These are phyloP conservation scores for Saitozyma sp. DNA, from an alignment of 768 basidiomycete species.

Conservation along the genomic window DNA sequence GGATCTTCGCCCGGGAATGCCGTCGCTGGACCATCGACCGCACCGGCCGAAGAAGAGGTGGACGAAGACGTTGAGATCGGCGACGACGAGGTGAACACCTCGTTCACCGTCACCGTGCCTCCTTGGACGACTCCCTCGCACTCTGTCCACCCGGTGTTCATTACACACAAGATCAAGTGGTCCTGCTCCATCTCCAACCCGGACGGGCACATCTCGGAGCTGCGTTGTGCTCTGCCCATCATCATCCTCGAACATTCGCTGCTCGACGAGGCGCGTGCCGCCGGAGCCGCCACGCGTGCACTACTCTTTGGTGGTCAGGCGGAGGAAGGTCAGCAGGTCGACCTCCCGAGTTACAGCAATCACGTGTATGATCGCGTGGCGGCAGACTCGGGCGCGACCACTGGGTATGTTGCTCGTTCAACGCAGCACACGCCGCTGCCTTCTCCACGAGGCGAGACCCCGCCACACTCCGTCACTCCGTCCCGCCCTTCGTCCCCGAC, in stretches of 20 bases:
- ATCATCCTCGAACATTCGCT: constrained; percentile 75
- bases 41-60: constrained; percentile 5
- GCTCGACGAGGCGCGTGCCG: constrained; percentile 70
- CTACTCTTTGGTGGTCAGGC: constrained; percentile 61
- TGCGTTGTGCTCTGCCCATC: constrained; percentile 90
- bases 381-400: constrained; percentile 44
- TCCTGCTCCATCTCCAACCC: constrained; percentile 72
- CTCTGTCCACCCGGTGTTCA: constrained; percentile 68
- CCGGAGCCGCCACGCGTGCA: constrained; percentile 73
- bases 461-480: constrained; percentile 36
- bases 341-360: constrained; percentile 83
- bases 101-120: constrained; percentile 65
- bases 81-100: constrained; percentile 58
- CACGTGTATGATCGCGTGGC: constrained; percentile 86
- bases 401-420: constrained; percentile 27
- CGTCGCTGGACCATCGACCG: constrained; percentile 17
- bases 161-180: constrained; percentile 70
- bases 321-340: constrained; percentile 64
- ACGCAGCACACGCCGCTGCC: constrained; percentile 31
- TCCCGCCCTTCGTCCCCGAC: constrained; percentile 34
- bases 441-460: constrained; percentile 34
- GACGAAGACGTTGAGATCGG: constrained; percentile 33
- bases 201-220: constrained; percentile 89
- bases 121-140: constrained; percentile 68
- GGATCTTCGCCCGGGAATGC: constrained; percentile 4